Percentiles rank a stretch among this genome's conserved stretches.
Conservation (phyloP, 2,329 filamentous ascomycete species). For the Ilyonectria destructans region DNA sequence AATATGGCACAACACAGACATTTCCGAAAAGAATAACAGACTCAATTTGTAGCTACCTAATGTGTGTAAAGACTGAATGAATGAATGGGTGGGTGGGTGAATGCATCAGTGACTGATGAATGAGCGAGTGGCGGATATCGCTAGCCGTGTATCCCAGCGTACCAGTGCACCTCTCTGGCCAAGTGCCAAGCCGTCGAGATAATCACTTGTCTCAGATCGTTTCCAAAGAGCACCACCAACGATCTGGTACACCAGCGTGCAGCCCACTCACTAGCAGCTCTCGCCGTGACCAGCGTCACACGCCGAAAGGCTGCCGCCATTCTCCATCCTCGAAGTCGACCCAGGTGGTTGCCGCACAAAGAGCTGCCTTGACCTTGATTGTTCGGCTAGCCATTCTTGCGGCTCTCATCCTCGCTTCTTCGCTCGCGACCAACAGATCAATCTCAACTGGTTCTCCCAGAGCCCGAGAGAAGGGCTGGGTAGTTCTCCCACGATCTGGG, state of each 20-base stretch:
- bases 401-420: conserved; percentile 20
- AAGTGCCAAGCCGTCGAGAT: conserved; percentile 3
- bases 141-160: conserved; percentile 23
- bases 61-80: conserved; percentile 40
- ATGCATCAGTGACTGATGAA: conserved; percentile 18
- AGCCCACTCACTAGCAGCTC: conserved; percentile 1
- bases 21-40: conserved; percentile 39
- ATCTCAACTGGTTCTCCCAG: conserved; percentile 13
- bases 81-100: conserved; percentile 24
- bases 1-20: not conserved
- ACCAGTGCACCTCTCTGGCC: conserved; percentile 15
- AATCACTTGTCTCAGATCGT: conserved; percentile 4
- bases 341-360: conserved; percentile 21
- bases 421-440: conserved; percentile 18
- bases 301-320: not conserved
- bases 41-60: conserved; percentile 48
- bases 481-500: conserved; percentile 8
- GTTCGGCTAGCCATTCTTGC: conserved; percentile 21
- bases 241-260: not conserved
- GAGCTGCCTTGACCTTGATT: conserved; percentile 38
- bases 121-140: conserved; percentile 23
- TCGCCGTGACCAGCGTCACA: conserved; percentile 1
- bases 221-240: not conserved
- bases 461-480: not conserved
- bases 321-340: conserved; percentile 21